Evolutionary conservation across 1,284 basidiomycete species (phyloP), one percentile per base, ranked within the genome.

Genomic region (Peniophora sp.): DNA sequence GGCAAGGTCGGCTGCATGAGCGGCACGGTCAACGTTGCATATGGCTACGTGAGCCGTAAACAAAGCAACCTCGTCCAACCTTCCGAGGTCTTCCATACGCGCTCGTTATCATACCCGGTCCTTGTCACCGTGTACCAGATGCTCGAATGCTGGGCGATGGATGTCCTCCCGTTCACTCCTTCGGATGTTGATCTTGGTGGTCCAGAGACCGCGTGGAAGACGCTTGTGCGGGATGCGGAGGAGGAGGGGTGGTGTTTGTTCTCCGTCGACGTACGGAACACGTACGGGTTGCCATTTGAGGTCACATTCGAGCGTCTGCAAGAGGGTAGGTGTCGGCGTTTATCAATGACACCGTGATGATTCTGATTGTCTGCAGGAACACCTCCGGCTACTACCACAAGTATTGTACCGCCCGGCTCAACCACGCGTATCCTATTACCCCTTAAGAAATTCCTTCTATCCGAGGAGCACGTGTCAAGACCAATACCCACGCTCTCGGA

Each of bases 111-210:
- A 14, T 88, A 92, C 62, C 87, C 91, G 6, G 76, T 98, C 52
- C 75, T 89, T 57, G 85, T 97, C 52, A 95, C 92, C 0, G 94
- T 98, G 2, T 95, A 95, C 62, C 88, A 92, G 55, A 94, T 94
- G 70, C 77, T 97, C 37, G 90, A 94, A 61, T 91, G 87, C 60
- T 78, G 85, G 53, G 75, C 76, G 32, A 84, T 97, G 78, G 85
- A 90, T 57, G 72, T 96, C 51, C 68, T 89, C 27, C 81, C 84
- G 35, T 80, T 74, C 75, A 35, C 60, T 71, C 14, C 44, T 47
- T 36, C 50, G 3, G 55, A 62, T 2, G 57, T 62, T 15, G 27
- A 20, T 12, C 42, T n/a, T 32, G 35, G 50, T 15, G 47, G 57
- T 6, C 35, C 51, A 1, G 59, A 47, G 17, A 62, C 62, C 24